A percentile compares a stretch with the other conserved stretches of the same genome.
phyloP scores from a whole-genome alignment of 2,329 filamentous ascomycete species.

The Xylaria hypoxylon region DNA sequence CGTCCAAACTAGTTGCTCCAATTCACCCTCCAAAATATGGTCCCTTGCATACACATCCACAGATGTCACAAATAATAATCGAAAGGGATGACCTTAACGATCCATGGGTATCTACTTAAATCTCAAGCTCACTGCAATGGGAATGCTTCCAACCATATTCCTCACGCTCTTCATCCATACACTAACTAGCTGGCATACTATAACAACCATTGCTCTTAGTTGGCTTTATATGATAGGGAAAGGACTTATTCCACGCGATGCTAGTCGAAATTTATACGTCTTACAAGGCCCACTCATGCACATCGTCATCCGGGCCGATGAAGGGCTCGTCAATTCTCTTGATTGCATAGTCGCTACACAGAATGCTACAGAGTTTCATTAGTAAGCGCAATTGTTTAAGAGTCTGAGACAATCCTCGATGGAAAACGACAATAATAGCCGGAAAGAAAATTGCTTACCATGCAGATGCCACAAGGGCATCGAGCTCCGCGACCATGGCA shows the following conservation, averaged over 20 bases:
- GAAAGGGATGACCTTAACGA: constrained; percentile 1
- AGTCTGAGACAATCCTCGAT: constrained; percentile 9
- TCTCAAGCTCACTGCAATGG: constrained; percentile 20
- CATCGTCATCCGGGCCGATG: constrained; percentile 77
- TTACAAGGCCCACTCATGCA: constrained; percentile 81
- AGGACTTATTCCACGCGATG: constrained; percentile 10
- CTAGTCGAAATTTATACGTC: constrained; percentile 18
- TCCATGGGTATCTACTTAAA: constrained; percentile 33
- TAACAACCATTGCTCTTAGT: background rate
- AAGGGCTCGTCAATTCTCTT: constrained; percentile 96
- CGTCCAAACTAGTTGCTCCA: no score
- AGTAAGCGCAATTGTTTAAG: constrained; percentile 39
- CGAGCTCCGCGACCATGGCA: constrained; percentile 86
- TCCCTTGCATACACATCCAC: background rate
- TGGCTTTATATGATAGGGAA: constrained; percentile 1
- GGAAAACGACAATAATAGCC: constrained; percentile 9
- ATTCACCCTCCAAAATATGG: background rate
- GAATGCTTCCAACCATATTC: background rate
- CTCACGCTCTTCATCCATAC: background rate
- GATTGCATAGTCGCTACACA: constrained; percentile 95
- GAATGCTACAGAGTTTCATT: constrained; percentile 68
- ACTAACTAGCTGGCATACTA: constrained; percentile 7
- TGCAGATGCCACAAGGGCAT: constrained; percentile 88
- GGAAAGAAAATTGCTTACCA: constrained; percentile 69
- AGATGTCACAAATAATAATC: constrained; percentile 3